phyloP scores from a whole-genome alignment of 805 yeast species.

The Barnettozyma sp. region DNA sequence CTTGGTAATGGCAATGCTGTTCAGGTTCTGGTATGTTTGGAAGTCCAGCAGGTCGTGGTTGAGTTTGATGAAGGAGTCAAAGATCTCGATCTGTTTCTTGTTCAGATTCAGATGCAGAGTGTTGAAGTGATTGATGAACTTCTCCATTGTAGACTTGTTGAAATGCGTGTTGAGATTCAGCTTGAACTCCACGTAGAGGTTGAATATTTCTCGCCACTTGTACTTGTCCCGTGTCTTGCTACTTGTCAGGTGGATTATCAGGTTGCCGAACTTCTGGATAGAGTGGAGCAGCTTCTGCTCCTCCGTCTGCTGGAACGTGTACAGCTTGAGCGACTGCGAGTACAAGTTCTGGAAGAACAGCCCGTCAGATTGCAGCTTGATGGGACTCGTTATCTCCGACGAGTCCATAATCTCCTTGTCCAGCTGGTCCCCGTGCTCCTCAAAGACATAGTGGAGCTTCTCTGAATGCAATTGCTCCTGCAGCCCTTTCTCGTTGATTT shows the following conservation, averaged over 20 bases:
- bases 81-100: slow-evolving; percentile 38
- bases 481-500: slow-evolving; percentile 52
- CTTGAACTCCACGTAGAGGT: slow-evolving; percentile 57
- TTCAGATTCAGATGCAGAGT: slow-evolving; percentile 32
- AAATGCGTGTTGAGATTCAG: slow-evolving; percentile 49
- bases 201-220: slow-evolving; percentile 65
- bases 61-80: slow-evolving; percentile 42
- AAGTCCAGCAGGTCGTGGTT: slow-evolving; percentile 51
- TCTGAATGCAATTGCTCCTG: slow-evolving; percentile 32
- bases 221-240: slow-evolving; percentile 52
- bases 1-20: slow-evolving; percentile 56
- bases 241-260: slow-evolving; percentile 7
- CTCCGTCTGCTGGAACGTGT: slow-evolving; percentile 1
- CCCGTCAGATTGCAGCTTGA: slow-evolving; percentile 6
- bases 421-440: slow-evolving; percentile 8
- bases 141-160: slow-evolving; percentile 39
- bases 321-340: slow-evolving; percentile 5
- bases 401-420: slow-evolving; percentile 5
- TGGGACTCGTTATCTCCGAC: neutral
- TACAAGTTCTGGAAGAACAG: slow-evolving; percentile 7
- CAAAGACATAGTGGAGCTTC: slow-evolving; percentile 18
- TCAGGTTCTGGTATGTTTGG: slow-evolving; percentile 53
- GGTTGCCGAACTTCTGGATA: slow-evolving; percentile 2
- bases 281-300: slow-evolving; percentile 1
- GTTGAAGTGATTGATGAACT: slow-evolving; percentile 35